These are phyloP conservation scores for Miscanthus sacchariflorus DNA, from an alignment of 202 grass and related monocot species.

Conservation along the genomic window DNA sequence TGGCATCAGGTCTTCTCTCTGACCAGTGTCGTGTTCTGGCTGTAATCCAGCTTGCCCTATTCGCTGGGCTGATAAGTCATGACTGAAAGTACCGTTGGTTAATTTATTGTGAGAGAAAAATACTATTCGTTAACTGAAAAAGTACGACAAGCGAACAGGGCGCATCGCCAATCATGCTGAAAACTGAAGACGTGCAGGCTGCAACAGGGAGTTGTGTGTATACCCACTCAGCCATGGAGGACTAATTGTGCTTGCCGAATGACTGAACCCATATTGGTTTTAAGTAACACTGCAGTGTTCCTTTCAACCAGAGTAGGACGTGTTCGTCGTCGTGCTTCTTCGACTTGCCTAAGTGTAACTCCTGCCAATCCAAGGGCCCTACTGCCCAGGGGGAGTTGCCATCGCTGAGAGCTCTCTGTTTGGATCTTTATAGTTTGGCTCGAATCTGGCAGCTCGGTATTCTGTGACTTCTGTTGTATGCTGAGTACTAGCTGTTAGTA, in stretches of 20 bases:
- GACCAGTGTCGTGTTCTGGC: conserved; percentile 12
- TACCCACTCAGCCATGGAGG: neutral
- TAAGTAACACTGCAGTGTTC: neutral
- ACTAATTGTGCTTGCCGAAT: neutral
- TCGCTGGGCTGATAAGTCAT: too few species aligned
- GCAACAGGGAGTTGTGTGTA: neutral
- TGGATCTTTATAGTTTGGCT: neutral
- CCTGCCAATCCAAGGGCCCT: too few species aligned
- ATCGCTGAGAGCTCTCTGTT: neutral
- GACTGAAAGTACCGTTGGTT: too few species aligned
- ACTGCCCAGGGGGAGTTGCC: neutral
- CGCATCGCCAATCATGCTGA: neutral
- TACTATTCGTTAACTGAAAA: too few species aligned
- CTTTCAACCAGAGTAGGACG: neutral
- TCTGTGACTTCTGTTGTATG: neutral
- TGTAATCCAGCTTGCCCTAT: conserved; percentile 24
- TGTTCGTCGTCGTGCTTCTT: neutral
- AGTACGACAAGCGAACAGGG: too few species aligned
- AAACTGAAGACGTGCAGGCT: neutral
- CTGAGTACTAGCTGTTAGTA: neutral
- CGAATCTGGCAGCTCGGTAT: neutral
- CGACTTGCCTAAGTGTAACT: neutral
- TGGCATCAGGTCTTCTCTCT: neutral
- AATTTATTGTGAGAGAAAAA: too few species aligned
- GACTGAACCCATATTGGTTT: neutral